phyloP scores from a whole-genome alignment of 139 green algal genomes.

The Micractinium conductrix region DNA sequence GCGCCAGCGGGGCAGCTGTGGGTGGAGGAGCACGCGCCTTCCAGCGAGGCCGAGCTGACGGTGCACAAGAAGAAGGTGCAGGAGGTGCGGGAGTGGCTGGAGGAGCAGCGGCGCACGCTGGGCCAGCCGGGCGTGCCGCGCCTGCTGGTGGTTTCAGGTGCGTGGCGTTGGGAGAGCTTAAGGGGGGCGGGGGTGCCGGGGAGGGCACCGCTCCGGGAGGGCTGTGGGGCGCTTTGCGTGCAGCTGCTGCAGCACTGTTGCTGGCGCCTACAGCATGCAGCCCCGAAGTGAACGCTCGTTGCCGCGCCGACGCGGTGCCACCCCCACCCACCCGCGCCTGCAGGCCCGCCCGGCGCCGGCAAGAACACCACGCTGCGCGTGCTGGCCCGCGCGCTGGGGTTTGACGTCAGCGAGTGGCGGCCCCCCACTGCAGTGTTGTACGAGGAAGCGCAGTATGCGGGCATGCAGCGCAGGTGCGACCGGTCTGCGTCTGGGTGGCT shows the following conservation, averaged over 20 bases:
- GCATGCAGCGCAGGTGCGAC: slow-evolving; percentile 7
- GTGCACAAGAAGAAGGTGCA: slow-evolving; percentile 78
- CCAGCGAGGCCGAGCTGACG: slow-evolving; percentile 51
- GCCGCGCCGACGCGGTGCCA: too few species aligned
- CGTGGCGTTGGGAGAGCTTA: background rate
- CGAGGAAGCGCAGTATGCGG: slow-evolving; percentile 58
- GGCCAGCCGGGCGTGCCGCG: background rate
- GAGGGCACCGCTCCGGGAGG: too few species aligned
- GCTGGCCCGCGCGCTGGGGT: slow-evolving; percentile 61
- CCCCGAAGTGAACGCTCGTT: too few species aligned
- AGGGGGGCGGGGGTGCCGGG: too few species aligned
- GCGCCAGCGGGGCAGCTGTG: slow-evolving; percentile 42
- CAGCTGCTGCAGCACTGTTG: too few species aligned
- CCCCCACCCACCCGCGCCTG: too few species aligned
- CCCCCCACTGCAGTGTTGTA: slow-evolving; percentile 68
- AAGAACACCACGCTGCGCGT: slow-evolving; percentile 68
- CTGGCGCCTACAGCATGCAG: too few species aligned
- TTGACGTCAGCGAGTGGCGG: slow-evolving; percentile 74
- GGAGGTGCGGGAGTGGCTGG: slow-evolving; percentile 71
- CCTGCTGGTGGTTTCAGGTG: slow-evolving; percentile 58
- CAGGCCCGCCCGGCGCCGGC: slow-evolving; percentile 76
- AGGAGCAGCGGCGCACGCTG: slow-evolving; percentile 38
- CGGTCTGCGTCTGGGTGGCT: too few species aligned
- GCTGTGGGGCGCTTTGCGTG: too few species aligned
- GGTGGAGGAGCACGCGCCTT: slow-evolving; percentile 62